phyloP scores from a whole-genome alignment of 192 early-diverging fungal species.

The Radiomyces spectabilis region DNA sequence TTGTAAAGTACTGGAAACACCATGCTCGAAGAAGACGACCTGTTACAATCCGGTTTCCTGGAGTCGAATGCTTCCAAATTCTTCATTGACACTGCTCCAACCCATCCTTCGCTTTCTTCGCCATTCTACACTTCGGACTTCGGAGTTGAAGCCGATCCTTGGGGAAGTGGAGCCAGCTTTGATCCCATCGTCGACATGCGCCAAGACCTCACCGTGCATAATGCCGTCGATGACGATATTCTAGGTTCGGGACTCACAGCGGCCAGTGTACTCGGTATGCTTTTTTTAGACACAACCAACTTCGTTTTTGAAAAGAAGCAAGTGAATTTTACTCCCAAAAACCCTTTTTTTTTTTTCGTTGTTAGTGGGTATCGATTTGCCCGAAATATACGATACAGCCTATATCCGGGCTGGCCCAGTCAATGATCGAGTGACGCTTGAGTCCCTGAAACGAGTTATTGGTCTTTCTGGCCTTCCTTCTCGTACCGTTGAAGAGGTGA shows the following conservation, averaged over 20 bases:
- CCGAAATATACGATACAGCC: conserved; percentile 37
- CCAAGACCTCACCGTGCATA: not conserved
- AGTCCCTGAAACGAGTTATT: conserved; percentile 32
- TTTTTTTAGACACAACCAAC: not conserved
- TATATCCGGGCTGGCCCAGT: conserved; percentile 35
- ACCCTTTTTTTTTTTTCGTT: not conserved
- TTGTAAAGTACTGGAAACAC: no score
- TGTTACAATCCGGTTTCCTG: no score
- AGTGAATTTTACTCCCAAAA: no score
- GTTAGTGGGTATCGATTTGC: conserved; percentile 37
- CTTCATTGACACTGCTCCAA: not conserved
- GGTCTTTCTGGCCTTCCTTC: conserved; percentile 21
- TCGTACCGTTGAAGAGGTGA: conserved; percentile 33
- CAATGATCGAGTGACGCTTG: conserved; percentile 34
- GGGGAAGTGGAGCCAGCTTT: conserved; percentile 1
- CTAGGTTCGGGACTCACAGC: not conserved
- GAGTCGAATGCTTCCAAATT: not conserved
- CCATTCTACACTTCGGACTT: conserved; percentile 2
- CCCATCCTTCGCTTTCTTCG: not conserved
- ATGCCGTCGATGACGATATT: conserved; percentile 4
- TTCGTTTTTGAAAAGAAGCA: no score
- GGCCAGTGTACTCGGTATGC: not conserved
- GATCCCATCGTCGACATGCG: conserved; percentile 5
- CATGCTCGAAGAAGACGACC: no score
- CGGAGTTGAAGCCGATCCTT: conserved; percentile 10